Evolutionary conservation across 2,329 filamentous ascomycete genomes (phyloP).

Genomic region (Lecanoromycetidae sp.): DNA sequence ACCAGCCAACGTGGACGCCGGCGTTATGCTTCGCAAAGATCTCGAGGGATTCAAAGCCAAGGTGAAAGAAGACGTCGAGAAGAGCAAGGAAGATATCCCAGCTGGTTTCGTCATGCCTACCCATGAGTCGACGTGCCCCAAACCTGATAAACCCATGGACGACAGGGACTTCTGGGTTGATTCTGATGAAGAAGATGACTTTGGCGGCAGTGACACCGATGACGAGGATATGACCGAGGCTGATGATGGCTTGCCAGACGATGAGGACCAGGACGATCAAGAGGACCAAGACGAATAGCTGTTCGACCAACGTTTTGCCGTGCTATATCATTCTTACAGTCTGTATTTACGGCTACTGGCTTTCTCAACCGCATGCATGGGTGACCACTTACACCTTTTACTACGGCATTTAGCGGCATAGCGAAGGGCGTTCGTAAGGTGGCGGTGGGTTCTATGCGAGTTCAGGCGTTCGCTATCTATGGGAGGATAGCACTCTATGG

Average conservation of each 20-base stretch:
- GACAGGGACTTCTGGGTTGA: conserved; percentile 77
- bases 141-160: conserved; percentile 53
- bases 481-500: too few relatives aligned
- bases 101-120: conserved; percentile 72
- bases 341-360: too few relatives aligned
- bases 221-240: conserved; percentile 35
- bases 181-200: conserved; percentile 62
- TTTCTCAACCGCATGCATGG: too few relatives aligned
- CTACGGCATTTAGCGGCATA: conserved; percentile 4
- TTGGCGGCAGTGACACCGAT: conserved; percentile 58
- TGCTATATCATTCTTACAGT: too few relatives aligned
- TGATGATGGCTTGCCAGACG: conserved; percentile 25
- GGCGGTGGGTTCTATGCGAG: not conserved
- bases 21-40: conserved; percentile 69
- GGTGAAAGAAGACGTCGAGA: conserved; percentile 58
- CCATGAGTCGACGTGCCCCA: conserved; percentile 45
- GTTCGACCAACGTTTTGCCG: not conserved
- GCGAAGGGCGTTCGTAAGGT: conserved; percentile 8
- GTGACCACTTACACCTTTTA: not conserved
- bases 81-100: conserved; percentile 69
- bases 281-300: conserved; percentile 43
- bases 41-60: conserved; percentile 56
- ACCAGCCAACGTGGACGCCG: conserved; percentile 87
- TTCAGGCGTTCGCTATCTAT: too few relatives aligned
- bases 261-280: conserved; percentile 49